These are phyloP conservation scores for Paecilomyces variotii DNA, from an alignment of 2,329 filamentous ascomycete species.

Conservation along the genomic window DNA sequence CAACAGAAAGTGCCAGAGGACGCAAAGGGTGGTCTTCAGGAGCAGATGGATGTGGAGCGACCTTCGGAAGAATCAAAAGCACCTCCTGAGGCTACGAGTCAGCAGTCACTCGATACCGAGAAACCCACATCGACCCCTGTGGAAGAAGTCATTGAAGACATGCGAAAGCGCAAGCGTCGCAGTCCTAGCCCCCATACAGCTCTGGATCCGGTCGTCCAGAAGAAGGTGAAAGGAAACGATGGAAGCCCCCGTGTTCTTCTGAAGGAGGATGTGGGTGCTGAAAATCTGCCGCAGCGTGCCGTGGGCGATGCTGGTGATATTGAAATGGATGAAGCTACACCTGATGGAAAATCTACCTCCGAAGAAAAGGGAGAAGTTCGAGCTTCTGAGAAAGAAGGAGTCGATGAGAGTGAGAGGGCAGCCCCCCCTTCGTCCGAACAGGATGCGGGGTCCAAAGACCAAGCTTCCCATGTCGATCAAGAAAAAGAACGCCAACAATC, in stretches of 20 bases:
- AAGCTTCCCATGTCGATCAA: constrained; percentile 31
- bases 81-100: constrained; percentile 7
- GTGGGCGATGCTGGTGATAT: not conserved
- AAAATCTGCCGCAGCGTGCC: not conserved
- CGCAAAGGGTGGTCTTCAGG: not conserved
- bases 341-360: constrained; percentile 1
- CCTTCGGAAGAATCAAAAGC: constrained; percentile 6
- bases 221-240: constrained; percentile 42
- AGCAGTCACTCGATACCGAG: constrained; percentile 16
- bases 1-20: not conserved
- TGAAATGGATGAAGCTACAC: not conserved
- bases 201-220: constrained; percentile 46
- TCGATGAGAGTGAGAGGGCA: constrained; percentile 10
- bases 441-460: constrained; percentile 42
- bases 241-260: constrained; percentile 18
- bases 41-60: constrained; percentile 4
- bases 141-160: constrained; percentile 43
- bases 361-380: constrained; percentile 4
- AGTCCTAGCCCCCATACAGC: constrained; percentile 55
- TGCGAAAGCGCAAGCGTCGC: constrained; percentile 59
- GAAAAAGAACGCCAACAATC: constrained; percentile 18
- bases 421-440: constrained; percentile 16
- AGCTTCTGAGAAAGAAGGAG: constrained; percentile 14
- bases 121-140: constrained; percentile 20
- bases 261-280: constrained; percentile 20